These are phyloP conservation scores for Quercus rubra DNA, from an alignment of 306 rosid genomes.

Conservation along the genomic window DNA sequence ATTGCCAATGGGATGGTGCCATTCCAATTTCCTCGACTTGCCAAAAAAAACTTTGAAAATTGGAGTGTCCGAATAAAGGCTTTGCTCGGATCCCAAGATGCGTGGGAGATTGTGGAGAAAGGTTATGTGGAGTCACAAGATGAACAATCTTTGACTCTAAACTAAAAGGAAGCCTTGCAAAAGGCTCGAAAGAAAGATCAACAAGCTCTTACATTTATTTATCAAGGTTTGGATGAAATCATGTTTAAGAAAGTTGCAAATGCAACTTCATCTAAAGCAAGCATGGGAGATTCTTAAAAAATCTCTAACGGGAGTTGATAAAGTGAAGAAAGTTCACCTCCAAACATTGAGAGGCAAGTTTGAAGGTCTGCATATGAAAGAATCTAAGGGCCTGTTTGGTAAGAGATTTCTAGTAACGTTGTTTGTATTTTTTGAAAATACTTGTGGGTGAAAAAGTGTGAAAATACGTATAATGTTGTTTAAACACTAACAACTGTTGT, in stretches of 20 bases:
- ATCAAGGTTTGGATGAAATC: background rate
- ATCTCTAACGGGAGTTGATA: too few relatives aligned
- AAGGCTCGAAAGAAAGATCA: background rate
- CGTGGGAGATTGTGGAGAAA: background rate
- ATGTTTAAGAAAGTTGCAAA: background rate
- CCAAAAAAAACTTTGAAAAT: background rate
- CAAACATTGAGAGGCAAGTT: slow-evolving; percentile 1
- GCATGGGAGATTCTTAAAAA: background rate
- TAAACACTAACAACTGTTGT: too few relatives aligned
- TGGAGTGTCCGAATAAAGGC: background rate
- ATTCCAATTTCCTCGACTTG: background rate
- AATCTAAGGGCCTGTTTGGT: background rate
- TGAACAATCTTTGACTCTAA: background rate
- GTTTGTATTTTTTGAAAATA: too few relatives aligned
- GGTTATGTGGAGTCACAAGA: background rate
- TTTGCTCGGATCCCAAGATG: background rate
- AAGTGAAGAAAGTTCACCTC: background rate
- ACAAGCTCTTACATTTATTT: background rate
- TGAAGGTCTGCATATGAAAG: background rate
- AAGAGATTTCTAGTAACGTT: too few relatives aligned
- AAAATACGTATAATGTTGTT: too few relatives aligned
- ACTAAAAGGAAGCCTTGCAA: background rate
- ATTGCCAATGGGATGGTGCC: too few relatives aligned
- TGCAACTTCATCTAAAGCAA: background rate
- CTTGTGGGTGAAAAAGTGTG: too few relatives aligned